Evolutionary conservation across 306 rosid genomes (phyloP).

Genomic region (Trifolium repens): DNA sequence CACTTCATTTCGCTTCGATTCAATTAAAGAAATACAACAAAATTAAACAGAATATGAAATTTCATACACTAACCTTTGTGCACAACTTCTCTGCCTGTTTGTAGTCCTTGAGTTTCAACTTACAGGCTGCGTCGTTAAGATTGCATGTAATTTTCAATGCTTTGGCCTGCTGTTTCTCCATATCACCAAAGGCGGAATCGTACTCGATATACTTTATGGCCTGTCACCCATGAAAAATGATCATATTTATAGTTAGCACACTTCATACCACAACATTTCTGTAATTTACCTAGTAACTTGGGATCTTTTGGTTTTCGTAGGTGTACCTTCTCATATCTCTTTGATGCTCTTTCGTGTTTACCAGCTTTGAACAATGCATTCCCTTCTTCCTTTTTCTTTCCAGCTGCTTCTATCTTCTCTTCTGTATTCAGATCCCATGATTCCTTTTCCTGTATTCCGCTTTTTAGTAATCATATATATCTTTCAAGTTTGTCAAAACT

Average conservation of each 20-base stretch:
- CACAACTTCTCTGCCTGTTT: constrained; percentile 77
- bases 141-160: constrained; percentile 77
- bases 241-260: constrained; percentile 27
- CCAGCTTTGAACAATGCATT: constrained; percentile 61
- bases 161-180: constrained; percentile 72
- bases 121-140: constrained; percentile 84
- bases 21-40: background rate
- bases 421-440: constrained; percentile 60
- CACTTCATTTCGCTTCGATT: background rate
- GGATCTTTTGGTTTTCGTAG: background rate
- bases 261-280: background rate
- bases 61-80: constrained; percentile 62
- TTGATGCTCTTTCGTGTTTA: constrained; percentile 62
- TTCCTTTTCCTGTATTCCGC: constrained; percentile 57
- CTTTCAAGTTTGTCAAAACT: background rate
- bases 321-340: constrained; percentile 61
- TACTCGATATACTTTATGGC: constrained; percentile 73
- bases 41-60: background rate
- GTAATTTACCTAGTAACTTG: background rate
- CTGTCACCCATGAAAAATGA: constrained; percentile 42
- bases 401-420: constrained; percentile 74
- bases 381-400: constrained; percentile 78
- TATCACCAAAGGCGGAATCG: constrained; percentile 66
- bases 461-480: background rate
- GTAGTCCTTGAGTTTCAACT: constrained; percentile 79